Evolutionary conservation across 2,329 filamentous ascomycete species (phyloP), one percentile per base, ranked within the genome.

Genomic region (Sporothrix globosa): DNA sequence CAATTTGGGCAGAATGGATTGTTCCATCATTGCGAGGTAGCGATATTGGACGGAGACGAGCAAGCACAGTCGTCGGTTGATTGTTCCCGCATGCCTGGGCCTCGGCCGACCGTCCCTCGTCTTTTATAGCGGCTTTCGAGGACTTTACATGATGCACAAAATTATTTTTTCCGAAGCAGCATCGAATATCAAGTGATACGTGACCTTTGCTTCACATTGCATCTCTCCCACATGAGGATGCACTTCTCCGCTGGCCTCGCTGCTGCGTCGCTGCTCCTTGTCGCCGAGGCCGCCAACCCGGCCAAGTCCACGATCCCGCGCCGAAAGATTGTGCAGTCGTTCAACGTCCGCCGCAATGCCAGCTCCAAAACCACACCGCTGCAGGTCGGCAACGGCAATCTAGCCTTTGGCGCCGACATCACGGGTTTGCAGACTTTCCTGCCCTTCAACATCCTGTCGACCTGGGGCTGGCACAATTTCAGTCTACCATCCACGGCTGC

Each of bases 381-480:
- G 50, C 82, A 84, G 72, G 82, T 84, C 2, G 83, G 82, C 41
- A 84, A 84, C 73, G 82, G 83, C 19, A 83, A 84, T 74, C 83
- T 84, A 72, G 83, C 82, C 4, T 84, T 84, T 69, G 81, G 80
- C 5, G 82, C 80, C 14, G 83, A 84, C 73, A 77, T 83, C 3
- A 84, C 82, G 0, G 83, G 83, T 7, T 75, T 84, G 66, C 81
- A 83, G 73, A 83, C 81, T 1, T 84, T 84, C 72, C 79, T 78
- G 34, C 81, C 82, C 1, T 84, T 82, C 72, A 81, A 78, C n/a
- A 83, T 79, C 2, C 79, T 84, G 78, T 83, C 82, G 1, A 81
- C 80, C 2, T 84, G 82, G 83, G 82, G 82, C 7, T 85, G 83
- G 83, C 82, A 85, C 75, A 84, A 83, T 67, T 83, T 83, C 72